Evolutionary conservation across 2,329 filamentous ascomycete species (phyloP), one percentile per base, ranked within the genome.

Genomic region (Kalmusia sp.): DNA sequence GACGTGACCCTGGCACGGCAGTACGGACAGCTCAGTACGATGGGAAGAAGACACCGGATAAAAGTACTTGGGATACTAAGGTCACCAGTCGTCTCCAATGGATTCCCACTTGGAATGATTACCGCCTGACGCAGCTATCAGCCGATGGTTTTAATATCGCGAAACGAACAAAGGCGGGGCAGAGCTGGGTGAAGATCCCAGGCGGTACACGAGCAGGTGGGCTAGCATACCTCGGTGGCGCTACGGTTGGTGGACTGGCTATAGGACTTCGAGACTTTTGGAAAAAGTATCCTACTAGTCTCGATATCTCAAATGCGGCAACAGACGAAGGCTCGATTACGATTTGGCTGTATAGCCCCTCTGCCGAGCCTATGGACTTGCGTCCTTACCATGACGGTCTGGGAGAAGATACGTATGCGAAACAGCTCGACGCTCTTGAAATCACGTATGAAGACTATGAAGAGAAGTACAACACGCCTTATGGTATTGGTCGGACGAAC

Each of bases 371-470:
- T 0, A 71, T 87, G 45, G 85, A 87, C 31, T 69, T 85, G 3
- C 74, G 82, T 0, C 80, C 82, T 0, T 87, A 82, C 51, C 84
- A 87, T 40, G 83, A 87, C 54, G 82, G 82, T 0, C 67, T 87
- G 6, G 82, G 82, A 0, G 64, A 83, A 59, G 78, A 85, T 37
- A 82, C 78, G 0, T 87, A 86, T 52, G 76, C 73, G 0, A 77
- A 87, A 15, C 80, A 88, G 64, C 71, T 86, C 0, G 84, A 86
- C 52, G 85, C 83, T 1, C 76, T 87, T 0, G 78, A 85, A 22
- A 83, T 87, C 19, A 88, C 85, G 0, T 88, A 88, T 52, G 85
- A 88, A 54, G 85, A 87, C 55, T 87, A 78, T 54, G 84, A 87
- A 54, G 70, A 68, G 0, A 80, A 78, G 0, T 84, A 84, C 35